Evolutionary conservation across 2,329 filamentous ascomycete species (phyloP), one percentile per base, ranked within the genome.

Genomic region (Neonectria neomacrospora): DNA sequence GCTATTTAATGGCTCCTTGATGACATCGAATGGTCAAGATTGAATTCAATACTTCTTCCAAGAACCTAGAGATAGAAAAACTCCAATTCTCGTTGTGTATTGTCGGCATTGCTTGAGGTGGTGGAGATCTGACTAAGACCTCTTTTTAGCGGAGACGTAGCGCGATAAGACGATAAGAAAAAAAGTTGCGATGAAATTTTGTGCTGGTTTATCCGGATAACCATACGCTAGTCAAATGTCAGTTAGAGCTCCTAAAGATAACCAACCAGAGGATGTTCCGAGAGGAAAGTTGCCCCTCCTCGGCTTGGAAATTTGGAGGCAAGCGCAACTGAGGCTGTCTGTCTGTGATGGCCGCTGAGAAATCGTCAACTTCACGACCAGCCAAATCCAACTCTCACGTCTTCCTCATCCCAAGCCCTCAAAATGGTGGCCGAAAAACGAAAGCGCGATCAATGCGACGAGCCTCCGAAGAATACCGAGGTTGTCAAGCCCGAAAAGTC

Each of bases 371-470:
- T 58, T 65, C 61, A 63, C 64, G 58, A 64, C 30, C 23, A 14
- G 28, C 47, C 20, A 56, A 42, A 45, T 20, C 34, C 22, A 20
- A 39, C 28, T 32, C 26, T 42, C 22, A 7, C 48, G 26, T 44
- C 58, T 65, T 63, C 53, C 61, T 48, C 26, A 26, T 52, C 44
- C 58, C 58, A 48, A 41, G 48, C 57, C 51, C 42, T 28, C 65
- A 64, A 50, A 42, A 73, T 73, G 71, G 67, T 59, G 2, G 53
- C 63, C 12, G 61, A 48, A 22, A 90, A 90, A 78, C 82, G 88
- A 64, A 90, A 90, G 79, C 80, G 88, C 67, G 82, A 88, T 66
- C 81, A 84, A 61, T 84, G 82, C 67, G 82, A 86, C 73, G 82
- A 85, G 66, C 81, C 84, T 6, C 77, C 79, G 3, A 74, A 78